Evolutionary conservation across 345 rosid species (phyloP).

Genomic region (Salix purpurea): DNA sequence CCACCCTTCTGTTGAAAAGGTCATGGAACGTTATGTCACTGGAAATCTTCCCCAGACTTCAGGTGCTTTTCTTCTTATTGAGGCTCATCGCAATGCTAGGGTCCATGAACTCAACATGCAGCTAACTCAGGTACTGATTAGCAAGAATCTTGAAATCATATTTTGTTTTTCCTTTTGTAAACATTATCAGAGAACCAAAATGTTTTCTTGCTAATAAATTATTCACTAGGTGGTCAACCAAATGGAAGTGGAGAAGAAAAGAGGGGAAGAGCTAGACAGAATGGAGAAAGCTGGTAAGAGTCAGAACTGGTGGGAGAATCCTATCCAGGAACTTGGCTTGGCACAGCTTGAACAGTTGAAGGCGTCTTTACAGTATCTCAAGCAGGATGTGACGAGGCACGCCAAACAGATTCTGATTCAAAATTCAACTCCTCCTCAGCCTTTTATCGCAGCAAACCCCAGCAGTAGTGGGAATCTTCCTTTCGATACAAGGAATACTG

Average conservation of each 20-base stretch:
- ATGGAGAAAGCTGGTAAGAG: constrained; percentile 18
- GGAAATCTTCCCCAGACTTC: constrained; percentile 14
- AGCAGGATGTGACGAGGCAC: constrained; percentile 30
- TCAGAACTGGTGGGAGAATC: constrained; percentile 52
- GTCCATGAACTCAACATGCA: constrained; percentile 41
- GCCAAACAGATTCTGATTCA: constrained; percentile 23
- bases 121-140: constrained; percentile 16
- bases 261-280: constrained; percentile 32
- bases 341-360: constrained; percentile 37
- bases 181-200: background rate
- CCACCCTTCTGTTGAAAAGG: constrained; percentile 15
- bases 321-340: constrained; percentile 23
- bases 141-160: too few relatives aligned
- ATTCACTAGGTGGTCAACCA: constrained; percentile 14
- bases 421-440: constrained; percentile 5
- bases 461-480: background rate
- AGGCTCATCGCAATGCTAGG: constrained; percentile 40
- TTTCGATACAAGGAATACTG: background rate
- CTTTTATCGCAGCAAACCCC: background rate
- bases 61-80: constrained; percentile 29
- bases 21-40: constrained; percentile 17
- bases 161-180: background rate
- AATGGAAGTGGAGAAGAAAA: constrained; percentile 46
- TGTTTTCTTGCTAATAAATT: background rate
- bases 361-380: constrained; percentile 34